A percentile compares a stretch with the other conserved stretches of the same genome.
phyloP scores from a whole-genome alignment of 352 stramenopile genomes.

The Pythium sukuiense region DNA sequence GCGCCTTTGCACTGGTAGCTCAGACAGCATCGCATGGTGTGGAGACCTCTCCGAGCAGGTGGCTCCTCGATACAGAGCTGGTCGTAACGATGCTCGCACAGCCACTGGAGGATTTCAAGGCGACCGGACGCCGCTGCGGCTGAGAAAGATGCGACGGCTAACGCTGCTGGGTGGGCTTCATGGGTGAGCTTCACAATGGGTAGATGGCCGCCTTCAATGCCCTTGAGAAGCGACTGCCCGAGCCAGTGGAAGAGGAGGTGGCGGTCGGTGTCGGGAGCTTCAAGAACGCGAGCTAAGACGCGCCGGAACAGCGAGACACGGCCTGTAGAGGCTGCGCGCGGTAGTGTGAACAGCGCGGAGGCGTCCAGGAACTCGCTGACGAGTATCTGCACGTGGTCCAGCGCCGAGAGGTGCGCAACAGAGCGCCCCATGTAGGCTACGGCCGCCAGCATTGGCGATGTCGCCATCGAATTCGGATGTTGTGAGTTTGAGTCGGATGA shows the following conservation, averaged over 20 bases:
- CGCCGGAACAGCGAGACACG: neutral
- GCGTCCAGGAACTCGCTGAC: constrained; percentile 1
- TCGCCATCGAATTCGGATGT: neutral
- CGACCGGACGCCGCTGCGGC: constrained; percentile 7
- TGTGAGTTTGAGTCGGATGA: neutral
- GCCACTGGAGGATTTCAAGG: constrained; percentile 12
- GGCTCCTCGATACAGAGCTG: neutral
- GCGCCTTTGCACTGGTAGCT: neutral
- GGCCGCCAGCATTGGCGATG: neutral
- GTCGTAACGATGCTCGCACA: constrained; percentile 10
- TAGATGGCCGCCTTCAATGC: neutral
- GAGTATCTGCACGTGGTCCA: neutral
- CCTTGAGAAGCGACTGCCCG: neutral
- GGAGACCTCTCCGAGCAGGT: neutral
- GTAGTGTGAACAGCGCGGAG: neutral
- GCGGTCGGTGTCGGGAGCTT: neutral
- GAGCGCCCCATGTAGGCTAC: neutral
- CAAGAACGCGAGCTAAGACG: neutral
- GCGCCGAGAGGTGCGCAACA: neutral
- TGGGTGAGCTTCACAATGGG: neutral
- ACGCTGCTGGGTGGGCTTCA: neutral
- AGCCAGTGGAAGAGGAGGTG: constrained; percentile 1
- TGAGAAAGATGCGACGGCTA: neutral
- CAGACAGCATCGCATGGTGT: constrained; percentile 1
- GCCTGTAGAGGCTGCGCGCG: neutral